Evolutionary conservation across 2,329 filamentous ascomycete species (phyloP), one percentile per base, ranked within the genome.

Genomic region (Alternaria hordeiaustralica): DNA sequence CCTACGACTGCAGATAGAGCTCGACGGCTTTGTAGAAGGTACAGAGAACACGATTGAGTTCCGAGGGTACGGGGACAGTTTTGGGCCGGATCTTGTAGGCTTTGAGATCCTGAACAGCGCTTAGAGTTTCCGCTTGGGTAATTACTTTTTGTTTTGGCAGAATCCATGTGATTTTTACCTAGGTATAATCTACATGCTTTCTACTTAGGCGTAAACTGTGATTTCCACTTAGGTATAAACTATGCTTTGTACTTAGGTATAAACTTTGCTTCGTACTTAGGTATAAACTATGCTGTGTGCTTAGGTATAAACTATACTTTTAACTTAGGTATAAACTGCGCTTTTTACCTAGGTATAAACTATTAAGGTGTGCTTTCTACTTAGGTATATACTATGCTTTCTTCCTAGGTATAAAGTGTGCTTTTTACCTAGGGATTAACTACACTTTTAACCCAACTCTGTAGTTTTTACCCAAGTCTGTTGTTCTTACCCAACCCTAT

Each of bases 21-120:
- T 69, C 1, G 75, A 75, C 26, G 76, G 76, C 2, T 76, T 78
- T 43, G 50, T 62, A 2, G 47, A 65, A 8, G 76, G 76, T 2
- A 45, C 50, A n/a, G 57, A 49, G 15, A 77, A 77, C n/a, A 55
- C 46, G 5, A 63, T 78, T 1, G 64, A 70, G 0, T 71, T 76
- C 44, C 63, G 61, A 8, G 69, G 67, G 1, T 67, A 61, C 18
- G 73, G 66, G 11, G 60, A 58, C 23, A 46, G 26, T 10, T 69
- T 55, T 45, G 74, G 68, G 23, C 75, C 76, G 1, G 75, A 78
- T 59, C 41, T 78, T 9, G 71, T 78, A 5, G 76, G 76, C 8
- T 68, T 78, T 18, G 71, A 72, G 53, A n/a, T 77, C 5, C n/a
- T 73, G 66, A 65, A 26, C 70, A 53, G 64, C 33, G 6, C 18